phyloP scores from a whole-genome alignment of 1,284 basidiomycete species.

The Heterobasidion occidentale region DNA sequence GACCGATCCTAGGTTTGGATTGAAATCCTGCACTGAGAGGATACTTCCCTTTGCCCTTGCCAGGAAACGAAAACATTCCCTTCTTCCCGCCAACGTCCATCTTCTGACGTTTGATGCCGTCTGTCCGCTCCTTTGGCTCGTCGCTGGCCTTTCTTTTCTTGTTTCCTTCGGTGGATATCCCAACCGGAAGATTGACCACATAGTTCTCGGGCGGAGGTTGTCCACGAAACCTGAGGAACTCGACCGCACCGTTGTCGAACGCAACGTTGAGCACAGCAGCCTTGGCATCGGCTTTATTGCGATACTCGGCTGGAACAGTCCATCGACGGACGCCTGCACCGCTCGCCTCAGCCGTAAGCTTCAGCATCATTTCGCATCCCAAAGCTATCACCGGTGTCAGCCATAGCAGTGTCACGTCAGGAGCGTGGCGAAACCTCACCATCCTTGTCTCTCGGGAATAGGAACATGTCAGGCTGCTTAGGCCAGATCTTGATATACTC shows the following conservation, averaged over 20 bases:
- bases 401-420: background rate
- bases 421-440: constrained; percentile 25
- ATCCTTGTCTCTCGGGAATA: constrained; percentile 34
- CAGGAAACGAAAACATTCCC: background rate
- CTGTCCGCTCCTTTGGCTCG: background rate
- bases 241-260: constrained; percentile 43
- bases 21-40: background rate
- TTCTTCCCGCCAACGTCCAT: background rate
- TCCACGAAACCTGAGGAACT: constrained; percentile 46
- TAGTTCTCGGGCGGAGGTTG: constrained; percentile 24
- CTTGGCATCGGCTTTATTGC: constrained; percentile 51
- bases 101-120: background rate
- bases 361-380: constrained; percentile 41
- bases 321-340: constrained; percentile 32
- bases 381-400: constrained; percentile 31
- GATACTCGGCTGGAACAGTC: constrained; percentile 39
- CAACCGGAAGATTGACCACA: constrained; percentile 8
- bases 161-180: background rate
- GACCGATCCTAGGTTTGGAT: background rate
- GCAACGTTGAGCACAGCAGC: constrained; percentile 43
- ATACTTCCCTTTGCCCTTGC: background rate
- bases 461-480: constrained; percentile 27
- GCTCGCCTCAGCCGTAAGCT: constrained; percentile 25
- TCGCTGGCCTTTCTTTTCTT: background rate
- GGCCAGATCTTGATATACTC: constrained; percentile 37